Base-by-base conservation (phyloP, 202 grass and related monocot species). In the Panicum hallii region DNA sequence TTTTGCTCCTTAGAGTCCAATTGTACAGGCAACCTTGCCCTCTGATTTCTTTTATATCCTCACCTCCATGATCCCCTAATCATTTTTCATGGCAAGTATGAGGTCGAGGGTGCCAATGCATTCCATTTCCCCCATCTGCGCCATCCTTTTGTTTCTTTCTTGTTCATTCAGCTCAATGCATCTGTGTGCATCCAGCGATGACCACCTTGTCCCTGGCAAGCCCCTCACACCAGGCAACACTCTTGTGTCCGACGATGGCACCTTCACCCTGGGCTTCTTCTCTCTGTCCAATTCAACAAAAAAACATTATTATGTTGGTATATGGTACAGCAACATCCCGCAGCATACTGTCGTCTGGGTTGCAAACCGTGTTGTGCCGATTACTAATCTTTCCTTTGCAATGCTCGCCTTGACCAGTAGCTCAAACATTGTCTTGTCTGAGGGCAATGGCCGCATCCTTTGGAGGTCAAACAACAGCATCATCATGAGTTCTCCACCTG, bases 241-340 rank as follows among this genome's bases (percentile, higher is more conserved):
- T 30, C 70, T 94, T 26, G 30, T 87, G 9, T 94, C 89, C 7
- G 52, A 84, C 0, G 88, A 75, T 55, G 89, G 82, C 13, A 65
- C 78, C 26, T 94, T 91, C 5, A 62, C 67, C 17, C 40, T 90
- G 9, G 91, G 91, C 5, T 93, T 93, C 54, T 88, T 90, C 91
- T 85, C 82, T 4, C 88, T 83, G 5, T 83, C 79, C 4, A 75
- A 78, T 28, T 70, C 84, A 20, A 67, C 60, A 49, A 50, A 42
- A 6, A 82, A 68, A 1, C 32, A 85, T 23, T 56, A 70, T 7
- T 96, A 96, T 49, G n/a, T 91, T 16, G 89, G 89, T 11, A 77
- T 93, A 65, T 90, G 91, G 91, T 96, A 96, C 82, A 90, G 82
- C 11, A 78, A 83, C 20, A 90, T 93, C 26, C 70, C 74, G 5